A percentile compares a stretch with the other conserved stretches of the same genome.
Conservation (phyloP, 2,329 filamentous ascomycete species). For the Grosmannia penicillata region DNA sequence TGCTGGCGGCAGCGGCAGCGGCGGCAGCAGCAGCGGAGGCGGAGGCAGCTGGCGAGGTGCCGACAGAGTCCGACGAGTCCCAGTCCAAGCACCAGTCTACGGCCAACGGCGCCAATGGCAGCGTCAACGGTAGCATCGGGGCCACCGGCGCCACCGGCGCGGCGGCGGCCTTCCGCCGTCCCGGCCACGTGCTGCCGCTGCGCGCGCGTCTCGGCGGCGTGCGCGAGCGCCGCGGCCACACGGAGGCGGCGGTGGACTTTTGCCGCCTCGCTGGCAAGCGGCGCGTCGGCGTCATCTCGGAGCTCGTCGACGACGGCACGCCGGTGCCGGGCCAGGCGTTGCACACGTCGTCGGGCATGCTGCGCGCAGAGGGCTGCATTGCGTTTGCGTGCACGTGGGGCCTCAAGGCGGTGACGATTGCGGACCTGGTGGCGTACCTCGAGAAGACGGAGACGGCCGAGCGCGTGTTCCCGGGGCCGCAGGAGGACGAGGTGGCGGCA, state of each 20-base stretch:
- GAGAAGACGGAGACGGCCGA: conserved; percentile 52
- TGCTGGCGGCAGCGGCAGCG: conserved; percentile 3
- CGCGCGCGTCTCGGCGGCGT: conserved; percentile 69
- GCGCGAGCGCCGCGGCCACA: conserved; percentile 67
- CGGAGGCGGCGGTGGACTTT: conserved; percentile 85
- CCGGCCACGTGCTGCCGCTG: conserved; percentile 83
- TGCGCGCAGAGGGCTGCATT: conserved; percentile 77
- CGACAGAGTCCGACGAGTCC: too few relatives aligned
- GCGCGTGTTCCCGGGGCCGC: conserved; percentile 7
- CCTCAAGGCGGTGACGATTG: conserved; percentile 88
- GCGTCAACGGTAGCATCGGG: background rate
- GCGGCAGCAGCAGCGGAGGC: too few relatives aligned
- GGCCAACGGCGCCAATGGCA: background rate
- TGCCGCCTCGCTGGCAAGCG: conserved; percentile 70
- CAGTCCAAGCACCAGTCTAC: too few relatives aligned
- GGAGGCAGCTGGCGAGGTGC: too few relatives aligned
- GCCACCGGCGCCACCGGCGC: conserved; percentile 33
- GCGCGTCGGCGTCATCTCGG: conserved; percentile 71
- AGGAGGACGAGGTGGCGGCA: conserved; percentile 10
- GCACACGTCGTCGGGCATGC: conserved; percentile 63
- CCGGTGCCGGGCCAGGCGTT: conserved; percentile 54
- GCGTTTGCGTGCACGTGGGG: conserved; percentile 79
- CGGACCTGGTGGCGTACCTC: conserved; percentile 68
- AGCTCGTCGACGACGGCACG: conserved; percentile 77
- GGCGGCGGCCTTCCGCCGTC: conserved; percentile 54